phyloP scores from a whole-genome alignment of 169 alveolate species.

The Nephromyces sp. region DNA sequence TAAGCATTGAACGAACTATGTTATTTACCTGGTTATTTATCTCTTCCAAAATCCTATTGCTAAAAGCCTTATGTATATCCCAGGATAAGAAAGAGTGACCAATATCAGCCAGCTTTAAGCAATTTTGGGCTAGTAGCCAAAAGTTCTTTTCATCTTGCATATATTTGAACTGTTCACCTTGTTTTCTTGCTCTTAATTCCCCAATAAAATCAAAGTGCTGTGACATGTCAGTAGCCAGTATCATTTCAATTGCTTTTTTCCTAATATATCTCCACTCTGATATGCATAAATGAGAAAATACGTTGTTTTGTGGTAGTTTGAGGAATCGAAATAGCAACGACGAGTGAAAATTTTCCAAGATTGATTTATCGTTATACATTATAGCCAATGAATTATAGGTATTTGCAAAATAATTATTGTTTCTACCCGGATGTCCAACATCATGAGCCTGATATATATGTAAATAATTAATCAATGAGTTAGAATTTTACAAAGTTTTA shows the following conservation, averaged over 20 bases:
- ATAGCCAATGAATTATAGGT: slow-evolving; percentile 5
- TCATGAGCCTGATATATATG: neutral
- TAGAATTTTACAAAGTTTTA: too few relatives aligned
- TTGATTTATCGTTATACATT: slow-evolving; percentile 59
- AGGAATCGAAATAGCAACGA: slow-evolving; percentile 36
- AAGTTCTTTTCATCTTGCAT: neutral
- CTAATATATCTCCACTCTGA: neutral
- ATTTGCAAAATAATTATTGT: neutral
- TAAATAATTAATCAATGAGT: too few relatives aligned
- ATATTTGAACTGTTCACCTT: neutral
- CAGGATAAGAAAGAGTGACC: neutral
- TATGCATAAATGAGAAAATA: neutral
- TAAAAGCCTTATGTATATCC: neutral
- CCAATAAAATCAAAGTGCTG: slow-evolving; percentile 46
- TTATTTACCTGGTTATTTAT: neutral
- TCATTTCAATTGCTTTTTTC: slow-evolving; percentile 39
- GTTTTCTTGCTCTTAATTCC: neutral
- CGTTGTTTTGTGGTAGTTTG: neutral
- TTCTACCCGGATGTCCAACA: neutral
- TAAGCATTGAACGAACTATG: neutral
- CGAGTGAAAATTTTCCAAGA: slow-evolving; percentile 64
- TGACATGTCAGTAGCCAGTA: slow-evolving; percentile 63
- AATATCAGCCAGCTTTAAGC: neutral
- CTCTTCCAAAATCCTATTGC: neutral
- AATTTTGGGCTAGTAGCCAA: neutral